Base-by-base conservation (phyloP, 768 basidiomycete species). In the Wakefieldia striispora region DNA sequence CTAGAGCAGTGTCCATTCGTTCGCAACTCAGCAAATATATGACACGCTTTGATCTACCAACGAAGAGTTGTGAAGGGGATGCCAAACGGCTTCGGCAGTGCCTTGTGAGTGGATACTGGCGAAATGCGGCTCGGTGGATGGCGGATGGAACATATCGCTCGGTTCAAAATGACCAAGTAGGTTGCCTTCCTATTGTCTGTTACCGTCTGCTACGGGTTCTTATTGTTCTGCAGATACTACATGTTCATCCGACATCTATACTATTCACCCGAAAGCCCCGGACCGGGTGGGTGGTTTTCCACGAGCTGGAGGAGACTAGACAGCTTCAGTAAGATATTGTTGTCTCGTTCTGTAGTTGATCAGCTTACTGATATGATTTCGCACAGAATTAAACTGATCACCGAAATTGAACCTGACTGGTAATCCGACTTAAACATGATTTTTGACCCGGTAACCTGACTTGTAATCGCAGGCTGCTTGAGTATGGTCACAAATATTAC, bases 401-500 rank as follows among this genome's bases (percentile, higher is more conserved):
- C 95, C 1, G 92, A 95, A 60, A 91, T 97, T 38, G 94, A 97
- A 60, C 84, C 93, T 35, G 95, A 98, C 60, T 98, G 95, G 95
- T 86, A 60, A 60, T 53, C 20, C 3, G 46, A 9, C 37, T 11
- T 40, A n/a, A 26, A 29, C 13, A 17, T 10, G 4, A 14, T 7
- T 47, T n/a, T 11, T 6, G 2, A 44, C 14, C n/a, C 21, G 13
- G 12, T 17, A 37, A 19, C 34, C 47, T 63, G 42, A 51, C 44
- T 40, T 40, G 9, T 24, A 35, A 38, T 12, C 42, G 21, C 38
- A 79, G 77, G 77, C 65, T 79, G 14, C 65, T 80, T 16, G 72
- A 76, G 42, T 72, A 79, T 52, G 79, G 78, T 4, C 76, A 80
- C 57, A 77, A 72, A 53, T 78, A 70, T 60, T 54, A 71, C 17